phyloP scores from a whole-genome alignment of 2,329 filamentous ascomycete genomes.

The Hymenoscyphus occultus region DNA sequence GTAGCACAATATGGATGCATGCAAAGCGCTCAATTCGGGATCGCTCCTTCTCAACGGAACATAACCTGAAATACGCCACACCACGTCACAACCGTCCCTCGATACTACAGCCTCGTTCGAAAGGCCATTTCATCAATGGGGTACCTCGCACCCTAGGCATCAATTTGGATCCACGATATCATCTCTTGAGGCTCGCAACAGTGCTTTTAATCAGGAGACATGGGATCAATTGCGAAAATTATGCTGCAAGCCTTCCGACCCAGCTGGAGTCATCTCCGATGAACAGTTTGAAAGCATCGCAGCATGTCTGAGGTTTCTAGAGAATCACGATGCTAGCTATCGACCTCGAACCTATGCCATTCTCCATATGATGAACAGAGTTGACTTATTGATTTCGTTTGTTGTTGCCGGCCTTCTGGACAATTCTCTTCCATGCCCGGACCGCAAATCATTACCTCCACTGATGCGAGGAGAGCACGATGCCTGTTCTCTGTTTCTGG shows the following conservation, averaged over 20 bases:
- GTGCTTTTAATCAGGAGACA: not conserved
- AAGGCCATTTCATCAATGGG: not conserved
- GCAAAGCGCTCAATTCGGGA: not conserved
- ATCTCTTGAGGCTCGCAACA: not conserved
- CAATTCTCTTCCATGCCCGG: conserved; percentile 14
- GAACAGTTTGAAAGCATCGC: conserved; percentile 10
- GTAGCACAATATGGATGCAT: not conserved
- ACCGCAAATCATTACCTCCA: conserved; percentile 13
- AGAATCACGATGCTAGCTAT: conserved; percentile 8
- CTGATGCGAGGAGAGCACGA: conserved; percentile 9
- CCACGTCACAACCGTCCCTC: not conserved
- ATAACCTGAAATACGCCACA: not conserved
- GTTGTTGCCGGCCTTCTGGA: conserved; percentile 10
- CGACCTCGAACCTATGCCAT: conserved; percentile 12
- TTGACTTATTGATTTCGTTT: conserved; percentile 10
- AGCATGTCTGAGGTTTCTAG: conserved; percentile 11
- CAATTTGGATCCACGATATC: not conserved
- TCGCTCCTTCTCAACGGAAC: not conserved
- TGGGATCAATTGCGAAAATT: not conserved
- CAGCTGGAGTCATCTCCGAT: conserved; percentile 6
- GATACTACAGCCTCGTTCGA: not conserved
- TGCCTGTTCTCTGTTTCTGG: conserved; percentile 10
- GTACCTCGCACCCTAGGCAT: not conserved
- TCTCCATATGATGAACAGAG: conserved; percentile 12
- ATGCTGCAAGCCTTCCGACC: not conserved